Evolutionary conservation across 345 rosid species (phyloP).

Genomic region (Salix suchowensis): DNA sequence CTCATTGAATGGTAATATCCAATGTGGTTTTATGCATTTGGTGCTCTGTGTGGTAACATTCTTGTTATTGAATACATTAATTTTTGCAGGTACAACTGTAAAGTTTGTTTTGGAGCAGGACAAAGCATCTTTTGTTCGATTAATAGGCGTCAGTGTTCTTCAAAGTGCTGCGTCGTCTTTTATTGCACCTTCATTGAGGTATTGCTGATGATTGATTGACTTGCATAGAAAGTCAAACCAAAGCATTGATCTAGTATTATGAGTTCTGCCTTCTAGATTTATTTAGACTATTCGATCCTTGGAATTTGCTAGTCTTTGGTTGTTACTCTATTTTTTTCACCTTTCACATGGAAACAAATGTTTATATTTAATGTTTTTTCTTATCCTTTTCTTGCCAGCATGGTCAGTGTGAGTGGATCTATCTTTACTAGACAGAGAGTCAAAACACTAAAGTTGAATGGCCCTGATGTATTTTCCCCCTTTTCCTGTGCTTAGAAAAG

Average conservation of each 20-base stretch:
- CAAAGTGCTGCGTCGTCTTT: slow-evolving; percentile 96
- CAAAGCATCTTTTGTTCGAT: slow-evolving; percentile 68
- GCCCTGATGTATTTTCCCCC: not conserved
- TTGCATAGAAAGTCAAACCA: not conserved
- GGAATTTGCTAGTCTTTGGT: not conserved
- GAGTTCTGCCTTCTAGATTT: not conserved
- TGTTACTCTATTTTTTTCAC: not conserved
- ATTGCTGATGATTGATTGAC: slow-evolving; percentile 7
- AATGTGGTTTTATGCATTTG: slow-evolving; percentile 6
- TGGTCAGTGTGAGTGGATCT: not conserved
- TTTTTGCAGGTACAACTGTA: slow-evolving; percentile 80
- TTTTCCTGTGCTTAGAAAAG: not conserved
- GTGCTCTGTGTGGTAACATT: slow-evolving; percentile 10
- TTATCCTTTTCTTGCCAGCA: not conserved
- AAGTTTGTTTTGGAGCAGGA: slow-evolving; percentile 95
- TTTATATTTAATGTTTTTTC: not conserved
- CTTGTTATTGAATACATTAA: slow-evolving; percentile 12
- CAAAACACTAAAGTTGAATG: not conserved
- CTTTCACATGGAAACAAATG: not conserved
- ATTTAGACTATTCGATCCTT: not conserved
- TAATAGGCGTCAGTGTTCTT: slow-evolving; percentile 84
- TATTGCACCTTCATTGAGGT: slow-evolving; percentile 93
- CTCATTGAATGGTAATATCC: slow-evolving; percentile 66
- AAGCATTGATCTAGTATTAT: not conserved
- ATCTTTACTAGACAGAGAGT: not conserved